phyloP scores from a whole-genome alignment of 2,329 filamentous ascomycete species.

The Claviceps lovelessii region DNA sequence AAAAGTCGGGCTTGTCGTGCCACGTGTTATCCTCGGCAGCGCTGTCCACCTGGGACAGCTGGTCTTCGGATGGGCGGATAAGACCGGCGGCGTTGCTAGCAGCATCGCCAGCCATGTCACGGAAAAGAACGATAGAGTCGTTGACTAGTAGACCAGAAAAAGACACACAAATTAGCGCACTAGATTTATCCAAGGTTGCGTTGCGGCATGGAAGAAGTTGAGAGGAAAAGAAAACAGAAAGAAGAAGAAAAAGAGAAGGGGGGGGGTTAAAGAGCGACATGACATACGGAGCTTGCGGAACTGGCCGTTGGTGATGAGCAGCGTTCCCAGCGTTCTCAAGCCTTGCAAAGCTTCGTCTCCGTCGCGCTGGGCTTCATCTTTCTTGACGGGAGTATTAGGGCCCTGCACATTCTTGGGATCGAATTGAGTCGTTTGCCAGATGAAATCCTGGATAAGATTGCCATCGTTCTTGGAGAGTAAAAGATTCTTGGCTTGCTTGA shows the following conservation, averaged over 20 bases:
- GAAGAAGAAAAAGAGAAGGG: too few relatives aligned
- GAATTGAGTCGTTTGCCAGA: conserved; percentile 79
- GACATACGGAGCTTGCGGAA: conserved; percentile 75
- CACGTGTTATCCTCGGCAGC: conserved; percentile 84
- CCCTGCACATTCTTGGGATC: conserved; percentile 44
- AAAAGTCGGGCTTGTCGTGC: conserved; percentile 74
- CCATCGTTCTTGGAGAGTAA: conserved; percentile 89
- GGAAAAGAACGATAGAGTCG: conserved; percentile 66
- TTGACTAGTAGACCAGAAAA: conserved; percentile 33
- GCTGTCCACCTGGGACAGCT: conserved; percentile 62
- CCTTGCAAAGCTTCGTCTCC: conserved; percentile 73
- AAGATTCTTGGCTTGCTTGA: conserved; percentile 71
- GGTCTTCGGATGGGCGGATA: conserved; percentile 65
- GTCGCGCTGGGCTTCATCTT: conserved; percentile 67
- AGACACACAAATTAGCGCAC: neutral
- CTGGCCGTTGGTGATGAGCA: conserved; percentile 90
- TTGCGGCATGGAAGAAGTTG: neutral
- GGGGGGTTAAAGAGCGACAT: neutral
- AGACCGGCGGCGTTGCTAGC: conserved; percentile 62
- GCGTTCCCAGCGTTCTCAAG: conserved; percentile 70
- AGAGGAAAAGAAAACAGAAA: too few relatives aligned
- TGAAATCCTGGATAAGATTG: conserved; percentile 88
- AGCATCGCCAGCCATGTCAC: conserved; percentile 84
- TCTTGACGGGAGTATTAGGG: conserved; percentile 56
- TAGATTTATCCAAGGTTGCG: neutral